Percentiles rank a stretch among this genome's conserved stretches.
Evolutionary conservation across 1,139 yeast species (phyloP).

Genomic region (Candida smagusa): DNA sequence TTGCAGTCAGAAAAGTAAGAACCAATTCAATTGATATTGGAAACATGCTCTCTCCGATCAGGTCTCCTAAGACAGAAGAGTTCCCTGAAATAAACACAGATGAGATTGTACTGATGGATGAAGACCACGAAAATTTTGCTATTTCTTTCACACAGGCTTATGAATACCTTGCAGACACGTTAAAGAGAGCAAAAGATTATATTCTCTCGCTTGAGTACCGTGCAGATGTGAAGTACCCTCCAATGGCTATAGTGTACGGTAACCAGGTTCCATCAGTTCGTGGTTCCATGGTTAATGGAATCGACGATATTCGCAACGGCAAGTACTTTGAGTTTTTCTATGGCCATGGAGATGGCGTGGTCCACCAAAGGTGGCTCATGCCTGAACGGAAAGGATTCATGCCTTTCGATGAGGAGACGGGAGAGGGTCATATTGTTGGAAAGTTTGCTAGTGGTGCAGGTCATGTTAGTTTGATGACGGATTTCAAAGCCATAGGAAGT

Average conservation of each 20-base stretch:
- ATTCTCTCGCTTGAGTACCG: constrained; percentile 55
- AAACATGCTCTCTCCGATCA: neutral
- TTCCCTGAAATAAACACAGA: constrained; percentile 1
- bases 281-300: constrained; percentile 63
- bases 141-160: constrained; percentile 59
- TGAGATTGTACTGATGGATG: constrained; percentile 4
- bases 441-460: constrained; percentile 65
- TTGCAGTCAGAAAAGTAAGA: constrained; percentile 13
- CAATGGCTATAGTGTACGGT: constrained; percentile 78
- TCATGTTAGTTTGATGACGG: constrained; percentile 78
- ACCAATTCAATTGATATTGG: neutral
- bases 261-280: constrained; percentile 80
- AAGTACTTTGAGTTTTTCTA: constrained; percentile 72
- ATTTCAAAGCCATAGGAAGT: constrained; percentile 64
- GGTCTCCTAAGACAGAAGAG: constrained; percentile 1
- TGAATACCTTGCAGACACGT: constrained; percentile 59
- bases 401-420: constrained; percentile 27
- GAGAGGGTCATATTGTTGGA: constrained; percentile 55
- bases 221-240: constrained; percentile 62
- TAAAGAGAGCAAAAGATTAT: constrained; percentile 58
- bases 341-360: constrained; percentile 94
- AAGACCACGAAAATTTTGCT: constrained; percentile 12
- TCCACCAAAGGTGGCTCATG: constrained; percentile 77
- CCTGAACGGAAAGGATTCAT: constrained; percentile 72
- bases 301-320: constrained; percentile 66